These are phyloP conservation scores for Pseudogymnoascus verrucosus DNA, from an alignment of 2,329 filamentous ascomycete genomes.

Conservation along the genomic window DNA sequence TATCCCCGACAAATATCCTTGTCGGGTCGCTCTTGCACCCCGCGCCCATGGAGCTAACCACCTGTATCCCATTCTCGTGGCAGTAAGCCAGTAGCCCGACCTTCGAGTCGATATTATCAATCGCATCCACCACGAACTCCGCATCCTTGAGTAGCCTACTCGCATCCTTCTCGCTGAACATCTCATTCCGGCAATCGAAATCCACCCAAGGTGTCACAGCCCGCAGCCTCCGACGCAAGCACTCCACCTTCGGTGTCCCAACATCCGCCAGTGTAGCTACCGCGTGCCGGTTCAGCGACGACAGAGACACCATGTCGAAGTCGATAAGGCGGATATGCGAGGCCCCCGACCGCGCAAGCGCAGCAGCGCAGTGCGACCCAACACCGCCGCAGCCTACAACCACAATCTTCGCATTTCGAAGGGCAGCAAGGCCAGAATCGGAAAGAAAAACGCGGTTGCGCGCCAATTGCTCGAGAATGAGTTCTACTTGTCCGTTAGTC, in stretches of 20 bases:
- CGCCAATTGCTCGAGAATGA: slow-evolving; percentile 90
- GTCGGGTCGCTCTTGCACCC: slow-evolving; percentile 87
- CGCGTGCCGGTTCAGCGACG: slow-evolving; percentile 90
- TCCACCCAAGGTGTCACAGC: slow-evolving; percentile 87
- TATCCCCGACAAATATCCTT: slow-evolving; percentile 81
- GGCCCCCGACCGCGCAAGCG: slow-evolving; percentile 82
- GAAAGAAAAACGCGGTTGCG: slow-evolving; percentile 87
- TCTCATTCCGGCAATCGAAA: slow-evolving; percentile 78
- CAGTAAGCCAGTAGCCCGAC: slow-evolving; percentile 86
- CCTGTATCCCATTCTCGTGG: slow-evolving; percentile 64
- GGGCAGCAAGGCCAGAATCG: slow-evolving; percentile 68
- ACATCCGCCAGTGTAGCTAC: slow-evolving; percentile 92
- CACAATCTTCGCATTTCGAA: slow-evolving; percentile 76
- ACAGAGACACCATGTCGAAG: slow-evolving; percentile 95
- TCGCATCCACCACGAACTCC: slow-evolving; percentile 91
- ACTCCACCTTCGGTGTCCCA: slow-evolving; percentile 83
- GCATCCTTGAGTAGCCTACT: slow-evolving; percentile 61
- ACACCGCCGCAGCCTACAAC: slow-evolving; percentile 93
- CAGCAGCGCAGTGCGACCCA: slow-evolving; percentile 81
- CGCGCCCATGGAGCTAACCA: slow-evolving; percentile 94
- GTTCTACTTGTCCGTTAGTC: slow-evolving; percentile 43
- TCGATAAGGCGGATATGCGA: slow-evolving; percentile 84
- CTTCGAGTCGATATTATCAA: slow-evolving; percentile 97
- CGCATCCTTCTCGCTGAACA: slow-evolving; percentile 66
- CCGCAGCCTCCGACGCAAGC: slow-evolving; percentile 69